Evolutionary conservation across 1,139 yeast species (phyloP), one percentile per base, ranked within the genome.

Genomic region (Blastobotrys aristatus): DNA sequence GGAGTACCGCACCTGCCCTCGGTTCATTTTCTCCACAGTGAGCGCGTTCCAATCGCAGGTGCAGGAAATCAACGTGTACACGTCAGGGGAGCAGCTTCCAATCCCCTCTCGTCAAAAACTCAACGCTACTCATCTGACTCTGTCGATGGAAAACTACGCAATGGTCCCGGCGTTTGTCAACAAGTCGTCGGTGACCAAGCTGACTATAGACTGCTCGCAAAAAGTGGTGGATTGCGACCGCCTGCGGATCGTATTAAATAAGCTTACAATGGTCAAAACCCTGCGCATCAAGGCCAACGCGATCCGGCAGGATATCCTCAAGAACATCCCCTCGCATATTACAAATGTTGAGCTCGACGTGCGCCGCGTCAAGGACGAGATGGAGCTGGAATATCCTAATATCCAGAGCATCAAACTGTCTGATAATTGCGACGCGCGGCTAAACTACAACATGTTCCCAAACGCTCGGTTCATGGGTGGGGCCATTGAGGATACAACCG

Each of bases 101-200:
- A 43, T 43, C 14, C 40, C 41, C 7, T 43, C 46, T 16, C 35
- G 46, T 7, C 29, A 18, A 20, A 43, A 36, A 18, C 18, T 43
- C 14, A 29, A 22, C 26, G 46, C 41, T 2, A 36, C 46, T 3
- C 46, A 43, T 22, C 22, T 43, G 22, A 43, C 46, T 2, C 35
- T 43, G 21, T 5, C 14, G 16, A 40, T 43, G 27, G 41, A 43
- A 3, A 34, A 43, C 16, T 43, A 43, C 17, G 46, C 46, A 30
- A 36, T 24, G 37, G 26, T 43, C 11, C 46, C 46, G 21, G 21
- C 46, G n/a, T 43, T 36, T 36, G 22, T 43, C 14, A 43, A 43
- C 26, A 35, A 27, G 31, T 16, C n/a, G 8, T 20, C 46, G 3
- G 46, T 43, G 11, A 27, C 18, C 2, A 43, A 27, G 21, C 22